A percentile compares a stretch with the other conserved stretches of the same genome.
Conservation (phyloP, 2,329 filamentous ascomycete genomes). For the Cryphonectria carpinicola region DNA sequence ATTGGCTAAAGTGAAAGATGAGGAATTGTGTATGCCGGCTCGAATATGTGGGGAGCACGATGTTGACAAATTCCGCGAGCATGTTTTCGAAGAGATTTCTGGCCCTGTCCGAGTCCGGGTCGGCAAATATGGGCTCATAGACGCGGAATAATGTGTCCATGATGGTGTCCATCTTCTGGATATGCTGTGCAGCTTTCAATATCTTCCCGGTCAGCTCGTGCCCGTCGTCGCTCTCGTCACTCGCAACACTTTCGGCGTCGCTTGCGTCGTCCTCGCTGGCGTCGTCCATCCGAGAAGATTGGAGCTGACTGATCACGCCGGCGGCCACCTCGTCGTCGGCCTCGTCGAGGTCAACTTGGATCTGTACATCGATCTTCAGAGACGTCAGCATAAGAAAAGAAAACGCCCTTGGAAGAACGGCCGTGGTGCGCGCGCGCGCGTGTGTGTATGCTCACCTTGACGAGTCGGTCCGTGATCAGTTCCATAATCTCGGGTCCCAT, state of each 20-base stretch:
- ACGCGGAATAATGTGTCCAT: constrained; percentile 86
- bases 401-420: not conserved
- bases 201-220: constrained; percentile 67
- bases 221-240: constrained; percentile 66
- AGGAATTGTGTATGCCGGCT: constrained; percentile 60
- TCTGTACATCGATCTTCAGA: constrained; percentile 78
- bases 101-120: constrained; percentile 69
- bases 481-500: constrained; percentile 80
- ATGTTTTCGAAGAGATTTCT: constrained; percentile 78
- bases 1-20: constrained; percentile 92
- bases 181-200: constrained; percentile 75
- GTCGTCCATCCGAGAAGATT: constrained; percentile 43
- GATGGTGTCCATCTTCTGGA: constrained; percentile 89
- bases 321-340: constrained; percentile 86
- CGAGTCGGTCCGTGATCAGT: constrained; percentile 80
- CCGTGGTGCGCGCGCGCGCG: too few relatives aligned
- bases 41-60: constrained; percentile 84
- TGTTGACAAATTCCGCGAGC: constrained; percentile 81
- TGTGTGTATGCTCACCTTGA: constrained; percentile 56
- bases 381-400: constrained; percentile 14
- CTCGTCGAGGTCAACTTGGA: constrained; percentile 91
- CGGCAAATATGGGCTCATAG: constrained; percentile 73
- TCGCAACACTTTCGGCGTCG: constrained; percentile 72
- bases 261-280: constrained; percentile 58
- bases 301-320: constrained; percentile 63